Evolutionary conservation across 208 protist species (phyloP), one percentile per base, ranked within the genome.

Genomic region (Acanthamoeba lenticulata): DNA sequence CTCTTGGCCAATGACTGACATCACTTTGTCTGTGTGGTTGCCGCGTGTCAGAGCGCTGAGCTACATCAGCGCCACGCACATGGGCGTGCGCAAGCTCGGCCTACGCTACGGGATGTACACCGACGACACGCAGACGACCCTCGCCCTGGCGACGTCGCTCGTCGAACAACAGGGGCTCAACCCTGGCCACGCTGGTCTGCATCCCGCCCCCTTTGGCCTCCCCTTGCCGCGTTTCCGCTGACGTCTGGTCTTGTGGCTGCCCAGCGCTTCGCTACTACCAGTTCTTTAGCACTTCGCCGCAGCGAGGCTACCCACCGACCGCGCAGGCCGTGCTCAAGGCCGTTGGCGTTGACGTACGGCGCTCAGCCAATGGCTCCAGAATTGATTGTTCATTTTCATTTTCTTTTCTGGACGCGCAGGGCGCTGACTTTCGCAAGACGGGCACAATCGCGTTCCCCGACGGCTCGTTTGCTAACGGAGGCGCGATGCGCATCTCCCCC

Each of bases 91-190:
- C 0, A 90, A 90, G 83, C 49, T 67, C 38, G 83, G 83, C 3
- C 40, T 90, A 6, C 72, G 72, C 36, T 83, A 83, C 24, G 72
- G 72, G 1, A 83, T 83, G 72, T 83, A 83, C 42, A 83, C 72
- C 7, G 72, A 83, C 42, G 72, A 83, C 42, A 83, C 72, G 17
- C 72, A 83, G 15, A 83, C 72, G 3, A 47, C 72, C 49, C 72
- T 83, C 42, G 72, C 72, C 72, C 24, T 83, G 72, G 72, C 40
- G 7, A 83, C 72, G 3, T 83, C 72, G 17, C 15, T 83, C 42
- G 72, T 83, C 27, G 72, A 83, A 34, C 44, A 83, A 3, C 72
- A 83, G 32, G 72, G 24, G 1, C 72, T 83, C 36, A 40, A 52
- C 19, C 65, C 65, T 42, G 0, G 34, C 2, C 65, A 77, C 36